phyloP scores from a whole-genome alignment of 2,329 filamentous ascomycete genomes.

The Cladosporium cucumerinum region DNA sequence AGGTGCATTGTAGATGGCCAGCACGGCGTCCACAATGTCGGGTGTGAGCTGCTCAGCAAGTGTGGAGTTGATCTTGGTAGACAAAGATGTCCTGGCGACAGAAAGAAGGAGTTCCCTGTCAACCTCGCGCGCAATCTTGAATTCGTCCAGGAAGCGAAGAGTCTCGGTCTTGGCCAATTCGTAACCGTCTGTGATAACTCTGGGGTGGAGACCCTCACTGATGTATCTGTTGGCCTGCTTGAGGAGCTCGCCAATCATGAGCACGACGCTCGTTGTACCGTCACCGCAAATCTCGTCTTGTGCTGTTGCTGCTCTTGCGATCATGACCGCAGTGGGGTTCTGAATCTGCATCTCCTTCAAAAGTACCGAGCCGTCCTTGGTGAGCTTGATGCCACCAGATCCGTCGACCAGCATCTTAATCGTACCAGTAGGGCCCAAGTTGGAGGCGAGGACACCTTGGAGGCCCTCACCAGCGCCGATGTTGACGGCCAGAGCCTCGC shows the following conservation, averaged over 20 bases:
- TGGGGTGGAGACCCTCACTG: conserved; percentile 90
- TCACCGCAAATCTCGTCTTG: conserved; percentile 98
- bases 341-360: conserved; percentile 84
- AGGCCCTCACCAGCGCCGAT: conserved; percentile 90
- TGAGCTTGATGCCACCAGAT: conserved; percentile 83
- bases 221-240: conserved; percentile 98
- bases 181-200: conserved; percentile 95
- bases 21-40: conserved; percentile 91
- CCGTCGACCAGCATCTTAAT: conserved; percentile 84
- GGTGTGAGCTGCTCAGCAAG: conserved; percentile 90
- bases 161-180: conserved; percentile 94
- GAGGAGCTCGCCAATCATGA: conserved; percentile 91
- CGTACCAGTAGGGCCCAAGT: conserved; percentile 87
- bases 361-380: conserved; percentile 93
- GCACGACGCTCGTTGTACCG: conserved; percentile 92
- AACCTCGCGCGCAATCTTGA: conserved; percentile 84
- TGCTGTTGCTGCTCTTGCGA: conserved; percentile 80
- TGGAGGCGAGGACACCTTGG: conserved; percentile 80
- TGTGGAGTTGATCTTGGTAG: conserved; percentile 87
- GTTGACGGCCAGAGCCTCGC: conserved; percentile 94
- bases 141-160: conserved; percentile 88
- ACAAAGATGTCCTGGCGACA: conserved; percentile 88
- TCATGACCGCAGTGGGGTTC: conserved; percentile 90
- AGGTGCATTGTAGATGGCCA: conserved; percentile 85
- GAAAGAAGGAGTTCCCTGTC: conserved; percentile 91